These are phyloP conservation scores for Crucihimalaya himalaica DNA, from an alignment of 345 rosid species.

Conservation along the genomic window DNA sequence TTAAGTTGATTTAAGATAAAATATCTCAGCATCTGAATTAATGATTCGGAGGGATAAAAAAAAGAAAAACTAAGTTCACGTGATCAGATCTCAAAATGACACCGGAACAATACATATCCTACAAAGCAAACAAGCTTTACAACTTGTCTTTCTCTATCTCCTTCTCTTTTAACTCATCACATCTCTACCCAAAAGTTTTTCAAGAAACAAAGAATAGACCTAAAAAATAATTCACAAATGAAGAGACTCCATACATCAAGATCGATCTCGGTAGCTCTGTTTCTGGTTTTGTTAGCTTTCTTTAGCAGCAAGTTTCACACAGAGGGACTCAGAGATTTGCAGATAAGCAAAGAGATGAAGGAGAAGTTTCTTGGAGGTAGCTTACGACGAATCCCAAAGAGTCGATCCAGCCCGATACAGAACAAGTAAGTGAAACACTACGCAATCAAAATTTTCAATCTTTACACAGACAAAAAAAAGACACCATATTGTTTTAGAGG, in stretches of 20 bases:
- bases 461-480: neutral
- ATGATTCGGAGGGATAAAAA: neutral
- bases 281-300: slow-evolving; percentile 36
- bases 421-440: slow-evolving; percentile 31
- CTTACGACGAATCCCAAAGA: slow-evolving; percentile 38
- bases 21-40: slow-evolving; percentile 15
- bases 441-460: neutral
- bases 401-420: slow-evolving; percentile 39
- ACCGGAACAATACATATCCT: slow-evolving; percentile 21
- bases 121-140: slow-evolving; percentile 36
- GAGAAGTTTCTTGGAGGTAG: slow-evolving; percentile 25
- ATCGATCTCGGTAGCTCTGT: slow-evolving; percentile 34
- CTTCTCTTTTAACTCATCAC: slow-evolving; percentile 5
- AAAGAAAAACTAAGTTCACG: slow-evolving; percentile 20
- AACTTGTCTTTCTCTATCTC: slow-evolving; percentile 29
- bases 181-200: slow-evolving; percentile 1
- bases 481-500: neutral
- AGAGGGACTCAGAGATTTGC: slow-evolving; percentile 32
- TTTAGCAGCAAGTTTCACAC: slow-evolving; percentile 19
- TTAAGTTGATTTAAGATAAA: slow-evolving; percentile 15
- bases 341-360: slow-evolving; percentile 6
- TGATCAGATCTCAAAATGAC: slow-evolving; percentile 41
- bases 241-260: slow-evolving; percentile 21
- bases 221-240: slow-evolving; percentile 23
- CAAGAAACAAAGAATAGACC: neutral